These are phyloP conservation scores for Cryphonectria naterciae DNA, from an alignment of 2,329 filamentous ascomycete genomes.

Conservation along the genomic window DNA sequence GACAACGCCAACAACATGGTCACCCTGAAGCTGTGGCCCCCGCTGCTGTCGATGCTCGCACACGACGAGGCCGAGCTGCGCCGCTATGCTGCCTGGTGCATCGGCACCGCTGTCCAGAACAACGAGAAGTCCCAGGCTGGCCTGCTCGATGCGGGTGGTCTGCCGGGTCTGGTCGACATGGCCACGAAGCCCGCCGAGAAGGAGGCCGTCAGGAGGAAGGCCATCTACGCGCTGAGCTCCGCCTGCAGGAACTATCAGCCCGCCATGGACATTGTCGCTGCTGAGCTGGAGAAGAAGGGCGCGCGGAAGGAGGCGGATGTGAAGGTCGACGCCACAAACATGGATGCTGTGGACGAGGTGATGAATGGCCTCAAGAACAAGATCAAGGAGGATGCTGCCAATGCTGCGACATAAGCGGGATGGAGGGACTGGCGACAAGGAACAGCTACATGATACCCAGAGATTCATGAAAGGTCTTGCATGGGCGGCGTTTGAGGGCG, in stretches of 20 bases:
- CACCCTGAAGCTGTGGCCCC: conserved; percentile 78
- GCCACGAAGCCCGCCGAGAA: conserved; percentile 63
- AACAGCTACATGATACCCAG: conserved; percentile 22
- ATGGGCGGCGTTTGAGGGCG: conserved; percentile 44
- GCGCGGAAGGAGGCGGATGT: conserved; percentile 47
- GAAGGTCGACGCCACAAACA: conserved; percentile 79
- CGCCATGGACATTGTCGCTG: conserved; percentile 70
- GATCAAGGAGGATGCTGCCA: conserved; percentile 40
- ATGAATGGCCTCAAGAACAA: conserved; percentile 69
- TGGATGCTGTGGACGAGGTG: conserved; percentile 81
- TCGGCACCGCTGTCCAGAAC: conserved; percentile 95
- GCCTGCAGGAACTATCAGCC: conserved; percentile 89
- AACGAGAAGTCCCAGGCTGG: conserved; percentile 84
- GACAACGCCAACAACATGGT: conserved; percentile 97
- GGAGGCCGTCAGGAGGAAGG: conserved; percentile 77
- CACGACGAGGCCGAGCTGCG: conserved; percentile 73
- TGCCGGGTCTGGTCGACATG: conserved; percentile 71
- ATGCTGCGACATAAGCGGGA: conserved; percentile 26
- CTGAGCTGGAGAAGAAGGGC: conserved; percentile 61
- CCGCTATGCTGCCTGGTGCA: conserved; percentile 89
- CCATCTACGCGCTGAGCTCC: conserved; percentile 85
- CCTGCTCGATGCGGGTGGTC: conserved; percentile 63
- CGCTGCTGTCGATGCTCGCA: conserved; percentile 71
- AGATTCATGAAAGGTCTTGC: conserved; percentile 31
- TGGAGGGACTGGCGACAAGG: background rate